Evolutionary conservation across 1,284 basidiomycete species (phyloP).

Genomic region (Austroboletus novae-zelandiae): DNA sequence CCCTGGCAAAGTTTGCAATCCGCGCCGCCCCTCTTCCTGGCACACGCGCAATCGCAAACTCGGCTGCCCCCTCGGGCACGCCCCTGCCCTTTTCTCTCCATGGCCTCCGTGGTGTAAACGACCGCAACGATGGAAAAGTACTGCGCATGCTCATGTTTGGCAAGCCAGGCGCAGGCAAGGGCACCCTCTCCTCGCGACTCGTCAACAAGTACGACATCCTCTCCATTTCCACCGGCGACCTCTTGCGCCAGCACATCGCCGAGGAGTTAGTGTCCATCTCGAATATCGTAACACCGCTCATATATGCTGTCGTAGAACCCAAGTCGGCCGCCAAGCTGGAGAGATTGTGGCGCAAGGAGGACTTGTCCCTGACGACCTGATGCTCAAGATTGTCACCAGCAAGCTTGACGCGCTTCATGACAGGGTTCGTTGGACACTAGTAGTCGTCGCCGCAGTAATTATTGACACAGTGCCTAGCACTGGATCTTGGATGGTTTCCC

Average conservation of each 20-base stretch:
- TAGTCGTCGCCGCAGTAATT: not conserved
- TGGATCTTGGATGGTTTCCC: conserved; percentile 99
- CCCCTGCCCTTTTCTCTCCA: conserved; percentile 55
- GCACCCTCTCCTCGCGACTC: conserved; percentile 71
- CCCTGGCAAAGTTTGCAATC: conserved; percentile 17
- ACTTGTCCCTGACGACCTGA: conserved; percentile 74
- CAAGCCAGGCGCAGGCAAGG: conserved; percentile 79
- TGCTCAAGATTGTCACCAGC: conserved; percentile 71
- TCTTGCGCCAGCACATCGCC: conserved; percentile 76
- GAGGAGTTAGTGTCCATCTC: conserved; percentile 43
- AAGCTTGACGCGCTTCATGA: conserved; percentile 68
- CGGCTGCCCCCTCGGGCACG: conserved; percentile 37
- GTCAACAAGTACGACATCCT: conserved; percentile 75
- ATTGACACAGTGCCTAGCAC: conserved; percentile 43
- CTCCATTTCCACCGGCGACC: conserved; percentile 76
- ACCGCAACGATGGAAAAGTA: conserved; percentile 38
- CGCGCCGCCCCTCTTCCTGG: conserved; percentile 8
- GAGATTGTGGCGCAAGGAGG: conserved; percentile 73
- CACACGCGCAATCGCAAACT: conserved; percentile 38
- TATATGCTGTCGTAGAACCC: conserved; percentile 44
- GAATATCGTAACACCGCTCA: not conserved
- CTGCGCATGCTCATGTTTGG: conserved; percentile 82
- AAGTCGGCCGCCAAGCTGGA: conserved; percentile 70
- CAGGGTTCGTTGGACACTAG: conserved; percentile 44
- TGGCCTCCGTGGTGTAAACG: conserved; percentile 35